A percentile compares a stretch with the other conserved stretches of the same genome.
Evolutionary conservation across 257 asterid genomes (phyloP).

Genomic region (Solanum dulcamara): DNA sequence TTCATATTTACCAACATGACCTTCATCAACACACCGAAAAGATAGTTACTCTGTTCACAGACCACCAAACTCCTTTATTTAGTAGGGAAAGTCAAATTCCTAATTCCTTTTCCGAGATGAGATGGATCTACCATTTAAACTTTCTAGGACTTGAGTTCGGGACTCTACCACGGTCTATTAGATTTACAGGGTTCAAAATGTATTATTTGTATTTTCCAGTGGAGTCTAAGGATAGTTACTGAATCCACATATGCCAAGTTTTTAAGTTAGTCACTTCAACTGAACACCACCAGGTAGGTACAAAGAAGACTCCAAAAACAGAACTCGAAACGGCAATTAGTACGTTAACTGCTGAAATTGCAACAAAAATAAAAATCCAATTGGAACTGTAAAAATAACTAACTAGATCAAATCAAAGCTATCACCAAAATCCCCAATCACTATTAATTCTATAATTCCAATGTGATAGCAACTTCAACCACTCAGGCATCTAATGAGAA

Average conservation of each 20-base stretch:
- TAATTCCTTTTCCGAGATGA: not conserved
- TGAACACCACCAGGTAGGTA: not conserved
- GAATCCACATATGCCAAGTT: not conserved
- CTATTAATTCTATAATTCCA: not conserved
- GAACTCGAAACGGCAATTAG: not conserved
- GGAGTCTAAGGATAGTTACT: not conserved
- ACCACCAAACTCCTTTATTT: not conserved
- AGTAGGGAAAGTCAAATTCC: not conserved
- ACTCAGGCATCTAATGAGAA: not conserved
- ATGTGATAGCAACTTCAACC: not conserved
- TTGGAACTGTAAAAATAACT: not conserved
- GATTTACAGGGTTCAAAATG: not conserved
- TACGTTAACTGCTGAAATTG: not conserved
- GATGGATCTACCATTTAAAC: not conserved
- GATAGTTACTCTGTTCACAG: not conserved
- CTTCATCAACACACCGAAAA: not conserved
- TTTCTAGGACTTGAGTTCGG: not conserved
- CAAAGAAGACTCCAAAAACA: not conserved
- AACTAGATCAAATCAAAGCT: not conserved
- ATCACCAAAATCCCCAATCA: not conserved
- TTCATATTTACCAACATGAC: not conserved
- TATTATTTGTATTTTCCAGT: not conserved
- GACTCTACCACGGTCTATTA: not conserved
- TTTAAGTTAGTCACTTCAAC: not conserved
- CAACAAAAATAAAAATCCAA: not conserved